Conservation (phyloP, 495 filamentous ascomycete species). For the Neurospora sp. region DNA sequence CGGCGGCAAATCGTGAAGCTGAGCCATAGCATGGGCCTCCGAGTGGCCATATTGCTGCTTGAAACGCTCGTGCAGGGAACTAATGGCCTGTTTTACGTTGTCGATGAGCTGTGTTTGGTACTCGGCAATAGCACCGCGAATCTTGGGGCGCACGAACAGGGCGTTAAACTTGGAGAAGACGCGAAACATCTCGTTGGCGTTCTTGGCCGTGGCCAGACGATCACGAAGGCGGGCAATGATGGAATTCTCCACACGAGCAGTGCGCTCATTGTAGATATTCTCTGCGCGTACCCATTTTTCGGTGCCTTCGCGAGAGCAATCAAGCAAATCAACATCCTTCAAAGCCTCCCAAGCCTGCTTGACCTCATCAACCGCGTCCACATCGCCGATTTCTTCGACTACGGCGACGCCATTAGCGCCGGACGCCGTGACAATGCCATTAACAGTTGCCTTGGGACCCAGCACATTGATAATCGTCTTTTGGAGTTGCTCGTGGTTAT, state of each 20-base stretch:
- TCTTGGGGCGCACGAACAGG: conserved; percentile 93
- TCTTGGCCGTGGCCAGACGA: conserved; percentile 87
- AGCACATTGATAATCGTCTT: conserved; percentile 91
- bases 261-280: conserved; percentile 91
- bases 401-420: conserved; percentile 53
- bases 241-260: conserved; percentile 92
- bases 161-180: conserved; percentile 99
- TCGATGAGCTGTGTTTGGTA: conserved; percentile 97
- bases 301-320: conserved; percentile 82
- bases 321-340: conserved; percentile 88
- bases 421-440: conserved; percentile 38
- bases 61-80: conserved; percentile 86
- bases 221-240: conserved; percentile 94
- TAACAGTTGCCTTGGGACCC: conserved; percentile 54
- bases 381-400: conserved; percentile 90
- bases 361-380: conserved; percentile 97
- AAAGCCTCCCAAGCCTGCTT: conserved; percentile 85
- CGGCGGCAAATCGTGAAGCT: conserved; percentile 86
- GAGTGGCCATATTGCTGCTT: conserved; percentile 98
- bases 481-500: conserved; percentile 95
- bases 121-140: conserved; percentile 91
- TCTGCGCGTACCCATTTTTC: conserved; percentile 86
- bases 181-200: conserved; percentile 97
- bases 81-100: conserved; percentile 92
- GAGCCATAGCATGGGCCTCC: conserved; percentile 94